A percentile compares a stretch with the other conserved stretches of the same genome.
These are phyloP conservation scores for Plantago elongata DNA, from an alignment of 257 asterid species.

Conservation along the genomic window DNA sequence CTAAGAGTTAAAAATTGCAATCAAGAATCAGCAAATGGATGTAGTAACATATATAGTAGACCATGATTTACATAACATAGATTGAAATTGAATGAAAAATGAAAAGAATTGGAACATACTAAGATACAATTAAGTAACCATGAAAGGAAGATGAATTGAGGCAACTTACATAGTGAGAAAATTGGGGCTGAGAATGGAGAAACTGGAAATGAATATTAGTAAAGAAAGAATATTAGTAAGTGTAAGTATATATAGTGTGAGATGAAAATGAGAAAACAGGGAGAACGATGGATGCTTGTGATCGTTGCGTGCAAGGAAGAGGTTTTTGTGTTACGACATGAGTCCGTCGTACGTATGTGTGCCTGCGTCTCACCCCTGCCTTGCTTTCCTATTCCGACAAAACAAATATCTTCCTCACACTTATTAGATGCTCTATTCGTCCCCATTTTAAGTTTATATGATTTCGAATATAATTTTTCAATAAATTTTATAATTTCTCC, in stretches of 20 bases:
- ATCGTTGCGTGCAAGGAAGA: conserved; percentile 59
- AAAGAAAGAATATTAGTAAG: too few species aligned
- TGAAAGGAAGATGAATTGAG: not conserved
- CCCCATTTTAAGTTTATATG: too few species aligned
- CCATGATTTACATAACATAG: not conserved
- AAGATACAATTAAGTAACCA: not conserved
- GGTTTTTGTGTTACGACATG: conserved; percentile 42
- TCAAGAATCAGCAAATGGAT: not conserved
- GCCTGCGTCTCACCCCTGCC: conserved; percentile 20
- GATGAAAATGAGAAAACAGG: conserved; percentile 9
- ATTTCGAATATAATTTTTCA: too few species aligned
- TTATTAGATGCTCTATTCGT: too few species aligned
- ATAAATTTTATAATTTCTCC: too few species aligned
- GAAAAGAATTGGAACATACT: too few species aligned
- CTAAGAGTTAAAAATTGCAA: too few species aligned
- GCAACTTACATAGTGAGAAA: too few species aligned
- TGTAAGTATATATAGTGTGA: conserved; percentile 13
- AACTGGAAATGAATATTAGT: not conserved
- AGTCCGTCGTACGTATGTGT: conserved; percentile 48
- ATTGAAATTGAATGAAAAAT: not conserved
- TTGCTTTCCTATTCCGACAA: not conserved
- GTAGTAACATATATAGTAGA: not conserved
- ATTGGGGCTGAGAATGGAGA: not conserved
- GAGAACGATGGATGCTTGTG: conserved; percentile 39
- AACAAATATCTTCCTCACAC: not conserved